These are phyloP conservation scores for Coniosporium apollinis DNA, from an alignment of 495 filamentous ascomycete species.

Conservation along the genomic window DNA sequence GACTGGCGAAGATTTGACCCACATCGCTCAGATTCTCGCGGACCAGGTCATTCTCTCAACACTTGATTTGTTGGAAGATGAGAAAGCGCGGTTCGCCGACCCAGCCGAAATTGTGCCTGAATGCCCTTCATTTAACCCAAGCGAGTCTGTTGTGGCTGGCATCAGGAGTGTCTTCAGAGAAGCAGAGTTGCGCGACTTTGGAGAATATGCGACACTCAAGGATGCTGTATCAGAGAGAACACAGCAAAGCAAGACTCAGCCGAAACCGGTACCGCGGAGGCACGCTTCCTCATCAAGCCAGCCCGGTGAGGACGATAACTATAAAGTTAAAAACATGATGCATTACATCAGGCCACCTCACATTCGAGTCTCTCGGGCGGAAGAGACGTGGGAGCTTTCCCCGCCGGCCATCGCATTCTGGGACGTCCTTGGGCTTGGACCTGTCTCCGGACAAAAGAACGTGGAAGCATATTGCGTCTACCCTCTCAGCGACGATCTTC, in stretches of 20 bases:
- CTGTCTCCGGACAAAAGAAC: slow-evolving; percentile 62
- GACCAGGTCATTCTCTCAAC: slow-evolving; percentile 25
- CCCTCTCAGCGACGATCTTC: slow-evolving; percentile 40
- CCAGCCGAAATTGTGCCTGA: background rate
- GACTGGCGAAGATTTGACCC: slow-evolving; percentile 22
- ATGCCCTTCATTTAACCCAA: background rate
- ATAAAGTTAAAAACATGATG: too few relatives aligned
- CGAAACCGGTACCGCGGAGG: slow-evolving; percentile 8
- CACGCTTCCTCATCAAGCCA: too few relatives aligned
- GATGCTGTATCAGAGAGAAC: slow-evolving; percentile 11
- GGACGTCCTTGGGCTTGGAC: slow-evolving; percentile 75
- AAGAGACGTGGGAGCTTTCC: slow-evolving; percentile 56
- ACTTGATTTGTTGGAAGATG: background rate
- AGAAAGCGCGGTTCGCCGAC: background rate
- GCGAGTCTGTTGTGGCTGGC: background rate
- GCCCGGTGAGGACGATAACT: too few relatives aligned
- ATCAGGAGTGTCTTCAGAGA: background rate
- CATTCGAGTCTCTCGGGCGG: slow-evolving; percentile 59
- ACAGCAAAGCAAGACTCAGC: slow-evolving; percentile 10
- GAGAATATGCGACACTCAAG: slow-evolving; percentile 4
- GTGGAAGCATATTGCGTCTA: slow-evolving; percentile 67
- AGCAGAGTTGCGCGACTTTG: slow-evolving; percentile 4
- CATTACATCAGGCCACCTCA: slow-evolving; percentile 41
- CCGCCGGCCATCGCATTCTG: slow-evolving; percentile 73
- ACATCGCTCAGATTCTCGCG: slow-evolving; percentile 31